Evolutionary conservation across 1,284 basidiomycete genomes (phyloP).

Genomic region (Cutaneotrichosporon dermatis): DNA sequence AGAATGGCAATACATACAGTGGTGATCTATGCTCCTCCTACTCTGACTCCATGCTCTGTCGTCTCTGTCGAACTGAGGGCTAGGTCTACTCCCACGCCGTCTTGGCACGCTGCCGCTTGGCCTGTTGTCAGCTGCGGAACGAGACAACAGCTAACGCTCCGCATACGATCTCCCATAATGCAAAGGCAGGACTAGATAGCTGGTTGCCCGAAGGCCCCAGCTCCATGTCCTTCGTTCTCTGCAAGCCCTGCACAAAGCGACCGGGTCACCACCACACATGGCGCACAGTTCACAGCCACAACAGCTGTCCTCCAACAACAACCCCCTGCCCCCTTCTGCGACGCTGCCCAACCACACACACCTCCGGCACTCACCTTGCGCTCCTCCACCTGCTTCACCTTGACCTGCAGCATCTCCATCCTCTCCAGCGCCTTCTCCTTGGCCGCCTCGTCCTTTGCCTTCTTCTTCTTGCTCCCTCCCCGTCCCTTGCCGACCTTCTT

Average conservation of each 20-base stretch:
- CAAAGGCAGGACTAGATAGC: too few relatives aligned
- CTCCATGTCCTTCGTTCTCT: too few relatives aligned
- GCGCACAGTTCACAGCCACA: too few relatives aligned
- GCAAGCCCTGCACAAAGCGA: too few relatives aligned
- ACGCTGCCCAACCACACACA: slow-evolving; percentile 9
- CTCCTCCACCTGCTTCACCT: slow-evolving; percentile 34
- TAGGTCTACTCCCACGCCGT: slow-evolving; percentile 32
- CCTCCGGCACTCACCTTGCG: slow-evolving; percentile 37
- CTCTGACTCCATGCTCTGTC: too few relatives aligned
- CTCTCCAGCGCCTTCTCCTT: slow-evolving; percentile 38
- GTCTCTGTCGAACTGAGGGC: not conserved
- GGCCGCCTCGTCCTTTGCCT: slow-evolving; percentile 28
- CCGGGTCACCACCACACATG: too few relatives aligned
- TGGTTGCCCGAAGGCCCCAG: too few relatives aligned
- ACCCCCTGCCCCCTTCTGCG: not conserved
- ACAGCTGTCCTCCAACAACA: too few relatives aligned
- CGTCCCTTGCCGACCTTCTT: slow-evolving; percentile 21
- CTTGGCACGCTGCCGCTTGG: slow-evolving; percentile 43
- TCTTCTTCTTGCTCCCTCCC: slow-evolving; percentile 22
- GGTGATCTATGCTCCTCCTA: too few relatives aligned
- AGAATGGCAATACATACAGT: too few relatives aligned
- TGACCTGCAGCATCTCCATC: slow-evolving; percentile 25
- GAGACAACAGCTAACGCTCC: too few relatives aligned
- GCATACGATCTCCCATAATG: too few relatives aligned
- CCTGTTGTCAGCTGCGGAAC: slow-evolving; percentile 16